These are phyloP conservation scores for Vicia faba DNA, from an alignment of 306 rosid genomes.

Conservation along the genomic window DNA sequence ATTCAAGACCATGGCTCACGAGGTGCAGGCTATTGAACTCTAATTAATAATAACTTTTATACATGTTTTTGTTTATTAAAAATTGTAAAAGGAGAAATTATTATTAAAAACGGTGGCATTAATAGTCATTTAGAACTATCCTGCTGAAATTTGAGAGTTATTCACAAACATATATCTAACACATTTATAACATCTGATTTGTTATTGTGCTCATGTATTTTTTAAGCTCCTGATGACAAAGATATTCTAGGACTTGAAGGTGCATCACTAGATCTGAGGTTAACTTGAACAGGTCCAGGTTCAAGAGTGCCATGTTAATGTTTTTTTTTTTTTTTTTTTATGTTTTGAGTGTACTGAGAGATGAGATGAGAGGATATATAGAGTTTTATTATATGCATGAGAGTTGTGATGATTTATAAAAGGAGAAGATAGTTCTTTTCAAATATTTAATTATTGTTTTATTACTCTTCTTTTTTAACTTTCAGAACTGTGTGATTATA, in stretches of 20 bases:
- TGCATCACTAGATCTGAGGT: constrained; percentile 52
- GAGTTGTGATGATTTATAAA: constrained; percentile 52
- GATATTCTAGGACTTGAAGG: constrained; percentile 86
- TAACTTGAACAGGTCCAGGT: constrained; percentile 43
- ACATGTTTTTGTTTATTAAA: no score
- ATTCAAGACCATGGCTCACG: no score
- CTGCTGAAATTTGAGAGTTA: no score
- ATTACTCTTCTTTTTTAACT: constrained; percentile 45
- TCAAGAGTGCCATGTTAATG: constrained; percentile 62
- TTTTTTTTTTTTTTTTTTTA: no score
- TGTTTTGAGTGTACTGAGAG: constrained; percentile 35
- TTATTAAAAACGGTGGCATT: no score
- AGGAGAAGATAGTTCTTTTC: constrained; percentile 44
- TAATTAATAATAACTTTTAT: no score
- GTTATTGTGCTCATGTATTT: no score
- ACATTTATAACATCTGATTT: no score
- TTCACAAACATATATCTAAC: no score
- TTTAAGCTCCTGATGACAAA: constrained; percentile 89
- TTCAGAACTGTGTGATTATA: constrained; percentile 66
- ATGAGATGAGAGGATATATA: constrained; percentile 9
- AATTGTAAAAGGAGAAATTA: no score
- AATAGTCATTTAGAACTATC: no score
- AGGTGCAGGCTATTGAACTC: no score
- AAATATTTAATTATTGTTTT: constrained; percentile 31
- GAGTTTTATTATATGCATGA: constrained; percentile 48